Evolutionary conservation across 352 stramenopile species (phyloP).

Genomic region (Globisporangium middletonii): DNA sequence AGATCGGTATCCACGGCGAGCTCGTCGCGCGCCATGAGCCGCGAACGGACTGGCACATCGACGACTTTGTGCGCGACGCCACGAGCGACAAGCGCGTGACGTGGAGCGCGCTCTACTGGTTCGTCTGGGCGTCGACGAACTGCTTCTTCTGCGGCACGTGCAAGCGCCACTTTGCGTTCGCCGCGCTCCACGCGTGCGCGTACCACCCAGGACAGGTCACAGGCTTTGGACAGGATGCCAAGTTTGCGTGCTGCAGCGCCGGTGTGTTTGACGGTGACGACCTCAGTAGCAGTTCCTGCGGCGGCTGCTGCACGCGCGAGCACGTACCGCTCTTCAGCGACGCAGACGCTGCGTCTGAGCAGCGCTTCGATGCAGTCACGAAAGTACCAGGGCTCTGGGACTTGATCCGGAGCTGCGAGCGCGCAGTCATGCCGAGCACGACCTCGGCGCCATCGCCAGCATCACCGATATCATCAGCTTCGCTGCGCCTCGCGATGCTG

Average conservation of each 20-base stretch:
- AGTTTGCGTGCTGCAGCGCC: conserved; percentile 46
- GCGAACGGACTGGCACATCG: conserved; percentile 34
- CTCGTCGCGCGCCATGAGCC: conserved; percentile 38
- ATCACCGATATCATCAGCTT: neutral
- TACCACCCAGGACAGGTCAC: conserved; percentile 43
- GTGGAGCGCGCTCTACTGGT: conserved; percentile 78
- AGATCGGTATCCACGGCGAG: conserved; percentile 42
- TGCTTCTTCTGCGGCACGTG: conserved; percentile 50
- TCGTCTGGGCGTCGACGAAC: conserved; percentile 65
- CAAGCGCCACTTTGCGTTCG: conserved; percentile 28
- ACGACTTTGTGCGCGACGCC: conserved; percentile 37
- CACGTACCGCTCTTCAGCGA: conserved; percentile 23
- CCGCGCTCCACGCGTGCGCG: conserved; percentile 34
- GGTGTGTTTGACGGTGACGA: conserved; percentile 45
- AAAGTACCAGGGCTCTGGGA: conserved; percentile 36
- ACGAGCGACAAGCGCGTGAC: conserved; percentile 31
- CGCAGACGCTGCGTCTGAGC: conserved; percentile 2
- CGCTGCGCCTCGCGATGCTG: neutral
- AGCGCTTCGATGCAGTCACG: conserved; percentile 15
- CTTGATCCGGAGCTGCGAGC: conserved; percentile 18
- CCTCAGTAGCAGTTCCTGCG: conserved; percentile 3
- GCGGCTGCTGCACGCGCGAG: conserved; percentile 36
- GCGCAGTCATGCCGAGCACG: neutral
- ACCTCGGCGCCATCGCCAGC: neutral
- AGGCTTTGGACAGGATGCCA: conserved; percentile 28